These are phyloP conservation scores for Vickermania ingenoplastis DNA, from an alignment of 208 protist species.

Conservation along the genomic window DNA sequence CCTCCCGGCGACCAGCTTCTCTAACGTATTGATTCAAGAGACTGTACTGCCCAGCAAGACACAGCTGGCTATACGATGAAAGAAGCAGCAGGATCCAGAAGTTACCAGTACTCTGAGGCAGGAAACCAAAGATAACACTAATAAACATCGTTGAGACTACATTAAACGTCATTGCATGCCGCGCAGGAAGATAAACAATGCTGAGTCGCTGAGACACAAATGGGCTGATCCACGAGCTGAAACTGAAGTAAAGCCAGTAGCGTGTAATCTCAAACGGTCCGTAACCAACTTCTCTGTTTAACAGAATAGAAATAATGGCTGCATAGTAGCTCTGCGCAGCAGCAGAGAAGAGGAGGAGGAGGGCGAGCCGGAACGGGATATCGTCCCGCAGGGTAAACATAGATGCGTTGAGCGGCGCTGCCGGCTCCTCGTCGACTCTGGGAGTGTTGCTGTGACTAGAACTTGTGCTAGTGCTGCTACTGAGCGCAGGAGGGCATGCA, in stretches of 20 bases:
- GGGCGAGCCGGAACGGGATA: slow-evolving; percentile 10
- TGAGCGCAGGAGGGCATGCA: too few species aligned
- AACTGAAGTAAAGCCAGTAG: slow-evolving; percentile 36
- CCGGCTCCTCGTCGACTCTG: background rate
- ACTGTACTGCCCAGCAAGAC: slow-evolving; percentile 28
- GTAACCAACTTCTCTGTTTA: slow-evolving; percentile 17
- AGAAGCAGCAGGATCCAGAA: slow-evolving; percentile 16
- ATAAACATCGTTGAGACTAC: slow-evolving; percentile 12
- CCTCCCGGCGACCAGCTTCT: slow-evolving; percentile 22
- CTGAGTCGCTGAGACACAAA: slow-evolving; percentile 20
- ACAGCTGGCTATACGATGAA: slow-evolving; percentile 18
- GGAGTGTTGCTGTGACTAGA: too few species aligned
- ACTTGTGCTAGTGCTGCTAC: too few species aligned
- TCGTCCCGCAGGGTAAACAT: slow-evolving; percentile 7
- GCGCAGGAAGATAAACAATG: slow-evolving; percentile 14
- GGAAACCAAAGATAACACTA: slow-evolving; percentile 16
- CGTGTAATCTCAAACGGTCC: slow-evolving; percentile 21
- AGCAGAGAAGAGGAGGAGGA: slow-evolving; percentile 19
- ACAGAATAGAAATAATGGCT: slow-evolving; percentile 19
- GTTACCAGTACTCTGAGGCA: slow-evolving; percentile 4
- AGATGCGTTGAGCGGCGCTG: slow-evolving; percentile 1
- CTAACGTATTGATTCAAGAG: slow-evolving; percentile 33
- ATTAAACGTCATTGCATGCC: slow-evolving; percentile 27
- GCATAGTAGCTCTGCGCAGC: slow-evolving; percentile 23
- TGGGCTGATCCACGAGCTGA: slow-evolving; percentile 20